Evolutionary conservation across 306 rosid species (phyloP), one percentile per base, ranked within the genome.

Genomic region (Prosopis cineraria): DNA sequence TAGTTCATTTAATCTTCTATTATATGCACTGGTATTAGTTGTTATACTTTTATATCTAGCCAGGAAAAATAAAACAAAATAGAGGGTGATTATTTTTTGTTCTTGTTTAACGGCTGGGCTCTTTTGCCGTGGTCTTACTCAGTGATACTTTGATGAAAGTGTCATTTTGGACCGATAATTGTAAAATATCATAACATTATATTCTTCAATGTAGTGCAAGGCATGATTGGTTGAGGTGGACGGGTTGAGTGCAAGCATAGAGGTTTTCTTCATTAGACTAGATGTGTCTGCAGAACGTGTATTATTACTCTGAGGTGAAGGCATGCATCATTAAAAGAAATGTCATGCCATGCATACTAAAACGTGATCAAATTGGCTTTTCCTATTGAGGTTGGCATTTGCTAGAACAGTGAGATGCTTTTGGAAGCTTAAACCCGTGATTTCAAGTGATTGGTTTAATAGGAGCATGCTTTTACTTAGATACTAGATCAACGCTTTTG

Each of bases 251-350:
- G 43, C 77, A 77, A 52, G 43, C 47, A 24, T 44, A 22, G 48
- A 53, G 10, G 45, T 70, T 71, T 6, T 74, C 7, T 22, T 77
- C 1, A 7, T 37, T 47, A 9, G 1, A 9, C 63, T 56, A 7
- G 63, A 24, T 44, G 63, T 81, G 70, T 63, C 39, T 40, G 19
- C 48, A 68, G 48, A 44, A 44, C 48, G 5, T 44, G 48, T 3
- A 14, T 72, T 34, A 82, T n/a, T n/a, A n/a, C 44, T 34, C 31
- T 77, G 78, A 41, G 47, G 43, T 66, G 14, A 27, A 30, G 22
- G 2, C 20, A 30, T 69, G 40, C 72, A 72, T 53, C 78, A 78
- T 78, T 58, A 20, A 39, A 71, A 83, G 80, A 44, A 67, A 36
- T 44, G 66, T 13, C 22, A 29, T 31, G 66, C 19, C 22, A 29